Conservation (phyloP, 2,329 filamentous ascomycete species). For the Ustulina deusta region DNA sequence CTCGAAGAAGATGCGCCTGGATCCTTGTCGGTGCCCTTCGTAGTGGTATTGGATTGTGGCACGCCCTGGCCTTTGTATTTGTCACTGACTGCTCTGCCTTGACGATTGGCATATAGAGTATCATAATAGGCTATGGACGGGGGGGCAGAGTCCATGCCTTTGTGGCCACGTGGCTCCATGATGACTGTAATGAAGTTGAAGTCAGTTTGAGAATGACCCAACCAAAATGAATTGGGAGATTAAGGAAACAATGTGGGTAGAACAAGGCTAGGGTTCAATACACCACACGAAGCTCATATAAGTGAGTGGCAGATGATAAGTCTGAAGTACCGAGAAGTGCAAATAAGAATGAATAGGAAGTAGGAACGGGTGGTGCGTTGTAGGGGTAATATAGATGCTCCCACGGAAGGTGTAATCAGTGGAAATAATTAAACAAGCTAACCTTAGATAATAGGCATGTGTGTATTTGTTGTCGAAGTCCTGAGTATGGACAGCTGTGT, state of each 20-base stretch:
- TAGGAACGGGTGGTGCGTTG: too few relatives aligned
- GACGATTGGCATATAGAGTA: not conserved
- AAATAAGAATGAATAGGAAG: not conserved
- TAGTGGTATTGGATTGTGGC: not conserved
- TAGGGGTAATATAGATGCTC: not conserved
- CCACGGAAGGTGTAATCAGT: not conserved
- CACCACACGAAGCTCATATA: not conserved
- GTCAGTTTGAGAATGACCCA: not conserved
- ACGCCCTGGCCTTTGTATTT: not conserved
- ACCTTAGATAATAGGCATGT: not conserved
- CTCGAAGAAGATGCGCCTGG: not conserved
- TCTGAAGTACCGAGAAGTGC: not conserved
- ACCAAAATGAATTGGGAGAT: not conserved
- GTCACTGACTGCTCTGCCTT: not conserved
- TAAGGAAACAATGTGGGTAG: not conserved
- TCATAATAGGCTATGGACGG: not conserved
- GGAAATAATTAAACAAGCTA: not conserved
- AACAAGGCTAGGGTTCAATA: not conserved
- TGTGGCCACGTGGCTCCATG: not conserved
- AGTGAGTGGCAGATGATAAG: not conserved
- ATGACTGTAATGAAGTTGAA: not conserved
- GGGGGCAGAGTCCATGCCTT: not conserved
- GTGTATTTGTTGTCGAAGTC: not conserved
- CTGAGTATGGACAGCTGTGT: not conserved
- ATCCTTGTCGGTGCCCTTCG: not conserved